Percentiles rank a stretch among this genome's conserved stretches.
phyloP scores from a whole-genome alignment of 1,284 basidiomycete genomes.

The Moniliella sp. region DNA sequence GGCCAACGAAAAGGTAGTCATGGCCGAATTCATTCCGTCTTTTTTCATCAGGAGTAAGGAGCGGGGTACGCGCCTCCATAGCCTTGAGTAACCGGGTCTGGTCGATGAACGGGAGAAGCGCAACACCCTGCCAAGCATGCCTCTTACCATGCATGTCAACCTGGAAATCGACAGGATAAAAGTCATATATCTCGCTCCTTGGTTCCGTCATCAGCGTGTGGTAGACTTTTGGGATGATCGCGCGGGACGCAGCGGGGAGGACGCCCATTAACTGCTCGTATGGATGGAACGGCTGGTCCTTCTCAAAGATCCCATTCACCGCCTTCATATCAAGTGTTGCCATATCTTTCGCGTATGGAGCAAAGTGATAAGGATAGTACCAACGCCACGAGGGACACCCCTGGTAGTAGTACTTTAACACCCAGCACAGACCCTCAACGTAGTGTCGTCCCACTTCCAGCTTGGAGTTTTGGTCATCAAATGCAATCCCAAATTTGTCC shows the following conservation, averaged over 20 bases:
- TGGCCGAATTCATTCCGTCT: conserved; percentile 66
- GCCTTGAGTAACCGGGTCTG: conserved; percentile 48
- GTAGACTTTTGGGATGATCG: conserved; percentile 66
- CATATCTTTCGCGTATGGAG: conserved; percentile 91
- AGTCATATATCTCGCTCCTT: conserved; percentile 81
- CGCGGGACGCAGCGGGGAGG: conserved; percentile 70
- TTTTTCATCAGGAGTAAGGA: conserved; percentile 59
- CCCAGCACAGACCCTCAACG: conserved; percentile 87
- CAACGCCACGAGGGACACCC: conserved; percentile 88
- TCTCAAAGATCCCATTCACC: conserved; percentile 56
- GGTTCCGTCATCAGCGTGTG: conserved; percentile 68
- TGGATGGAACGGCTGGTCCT: conserved; percentile 75
- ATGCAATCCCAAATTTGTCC: conserved; percentile 69
- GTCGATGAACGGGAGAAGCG: conserved; percentile 85
- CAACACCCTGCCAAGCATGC: conserved; percentile 97
- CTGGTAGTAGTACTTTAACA: conserved; percentile 92
- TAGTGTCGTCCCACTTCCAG: conserved; percentile 60
- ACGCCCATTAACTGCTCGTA: conserved; percentile 96
- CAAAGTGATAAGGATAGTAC: conserved; percentile 97
- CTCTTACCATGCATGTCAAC: conserved; percentile 99
- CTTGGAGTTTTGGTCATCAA: conserved; percentile 51
- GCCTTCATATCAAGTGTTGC: conserved; percentile 48
- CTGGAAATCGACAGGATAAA: conserved; percentile 75
- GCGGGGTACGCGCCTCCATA: conserved; percentile 52
- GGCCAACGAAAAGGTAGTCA: conserved; percentile 59